Conservation (phyloP, 2,329 filamentous ascomycete species). For the Ilyonectria mors-panacis region DNA sequence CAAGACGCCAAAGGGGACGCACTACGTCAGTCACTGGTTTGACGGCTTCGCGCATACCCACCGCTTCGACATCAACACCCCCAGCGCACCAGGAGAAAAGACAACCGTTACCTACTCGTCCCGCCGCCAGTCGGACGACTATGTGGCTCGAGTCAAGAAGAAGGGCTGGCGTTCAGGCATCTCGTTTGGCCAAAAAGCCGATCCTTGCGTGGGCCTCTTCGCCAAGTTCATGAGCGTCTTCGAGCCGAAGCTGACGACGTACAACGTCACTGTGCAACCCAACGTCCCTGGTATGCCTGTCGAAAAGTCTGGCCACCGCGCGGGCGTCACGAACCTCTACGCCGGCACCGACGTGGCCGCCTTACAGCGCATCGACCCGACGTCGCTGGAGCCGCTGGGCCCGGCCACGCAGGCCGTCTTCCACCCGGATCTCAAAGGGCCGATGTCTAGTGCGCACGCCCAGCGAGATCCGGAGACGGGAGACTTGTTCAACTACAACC, state of each 20-base stretch:
- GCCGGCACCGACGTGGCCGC: constrained; percentile 69
- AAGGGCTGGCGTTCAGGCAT: constrained; percentile 70
- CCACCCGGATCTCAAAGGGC: constrained; percentile 78
- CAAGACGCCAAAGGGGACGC: constrained; percentile 70
- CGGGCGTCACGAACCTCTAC: constrained; percentile 64
- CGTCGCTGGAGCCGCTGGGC: constrained; percentile 81
- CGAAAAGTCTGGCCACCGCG: constrained; percentile 54
- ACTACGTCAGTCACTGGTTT: constrained; percentile 82
- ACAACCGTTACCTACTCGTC: constrained; percentile 77
- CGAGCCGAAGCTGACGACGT: constrained; percentile 59
- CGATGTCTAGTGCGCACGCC: constrained; percentile 79
- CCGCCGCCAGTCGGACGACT: constrained; percentile 74
- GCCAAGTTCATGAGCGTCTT: constrained; percentile 79
- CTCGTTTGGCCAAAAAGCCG: constrained; percentile 79
- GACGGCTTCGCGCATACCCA: constrained; percentile 82
- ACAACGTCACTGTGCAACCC: constrained; percentile 76
- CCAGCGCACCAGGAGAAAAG: constrained; percentile 48
- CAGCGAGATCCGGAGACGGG: constrained; percentile 80
- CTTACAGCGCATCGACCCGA: constrained; percentile 75
- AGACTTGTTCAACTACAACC: constrained; percentile 84
- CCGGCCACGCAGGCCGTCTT: constrained; percentile 72
- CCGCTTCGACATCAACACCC: constrained; percentile 76
- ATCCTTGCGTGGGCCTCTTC: constrained; percentile 82
- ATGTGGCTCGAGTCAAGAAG: constrained; percentile 72
- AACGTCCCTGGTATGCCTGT: constrained; percentile 72